Evolutionary conservation across 2,329 filamentous ascomycete species (phyloP).

Genomic region (Aureobasidium sp.): DNA sequence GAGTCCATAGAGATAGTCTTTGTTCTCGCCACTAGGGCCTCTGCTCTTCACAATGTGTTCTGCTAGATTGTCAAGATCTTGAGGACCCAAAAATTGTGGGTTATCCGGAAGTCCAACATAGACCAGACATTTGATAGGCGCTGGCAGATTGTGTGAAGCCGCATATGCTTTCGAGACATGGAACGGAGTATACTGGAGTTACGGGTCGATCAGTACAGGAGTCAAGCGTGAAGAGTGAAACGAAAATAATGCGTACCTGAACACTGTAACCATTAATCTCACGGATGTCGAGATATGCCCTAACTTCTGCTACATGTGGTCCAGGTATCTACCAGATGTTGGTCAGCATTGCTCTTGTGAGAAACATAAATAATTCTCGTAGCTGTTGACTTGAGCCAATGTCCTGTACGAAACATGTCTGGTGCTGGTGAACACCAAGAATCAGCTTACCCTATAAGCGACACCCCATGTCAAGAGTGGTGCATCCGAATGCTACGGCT

Average conservation of each 20-base stretch:
- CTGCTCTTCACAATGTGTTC: constrained; percentile 68
- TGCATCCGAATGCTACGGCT: constrained; percentile 48
- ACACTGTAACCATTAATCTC: constrained; percentile 98
- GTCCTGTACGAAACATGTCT: too few relatives aligned
- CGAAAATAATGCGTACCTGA: too few relatives aligned
- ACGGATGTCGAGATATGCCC: constrained; percentile 85
- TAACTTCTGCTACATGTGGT: constrained; percentile 68
- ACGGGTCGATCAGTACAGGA: too few relatives aligned
- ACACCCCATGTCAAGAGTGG: constrained; percentile 78
- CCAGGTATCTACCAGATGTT: constrained; percentile 57
- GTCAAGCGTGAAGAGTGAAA: too few relatives aligned
- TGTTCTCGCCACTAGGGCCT: constrained; percentile 83
- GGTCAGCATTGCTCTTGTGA: neutral
- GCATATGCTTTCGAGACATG: constrained; percentile 46
- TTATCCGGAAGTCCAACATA: constrained; percentile 95
- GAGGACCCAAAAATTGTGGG: constrained; percentile 80
- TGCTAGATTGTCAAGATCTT: constrained; percentile 70
- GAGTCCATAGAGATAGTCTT: constrained; percentile 78
- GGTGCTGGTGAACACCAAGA: too few relatives aligned
- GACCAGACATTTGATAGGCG: constrained; percentile 56
- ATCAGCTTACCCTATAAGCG: constrained; percentile 52
- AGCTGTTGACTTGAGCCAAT: too few relatives aligned
- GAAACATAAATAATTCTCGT: too few relatives aligned
- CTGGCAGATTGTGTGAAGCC: constrained; percentile 37
- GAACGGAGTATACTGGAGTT: constrained; percentile 84